Conservation (phyloP, 177 flowering plant genomes). For the Vitis hybrid region DNA sequence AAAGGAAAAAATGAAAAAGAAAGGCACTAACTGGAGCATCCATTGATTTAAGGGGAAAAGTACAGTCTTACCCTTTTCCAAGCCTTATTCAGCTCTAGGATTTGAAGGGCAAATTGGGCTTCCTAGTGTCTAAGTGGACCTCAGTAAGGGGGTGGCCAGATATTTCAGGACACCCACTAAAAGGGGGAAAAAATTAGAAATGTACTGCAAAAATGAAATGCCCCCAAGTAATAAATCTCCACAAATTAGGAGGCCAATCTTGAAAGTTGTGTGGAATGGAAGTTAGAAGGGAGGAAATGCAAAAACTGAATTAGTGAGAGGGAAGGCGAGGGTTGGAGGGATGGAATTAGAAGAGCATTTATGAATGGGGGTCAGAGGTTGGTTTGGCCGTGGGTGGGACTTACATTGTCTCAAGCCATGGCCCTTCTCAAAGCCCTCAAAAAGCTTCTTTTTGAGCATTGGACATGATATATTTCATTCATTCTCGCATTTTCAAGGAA, state of each 20-base stretch:
- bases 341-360: not conserved
- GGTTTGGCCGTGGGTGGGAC: conserved; percentile 4
- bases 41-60: not conserved
- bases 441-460: not conserved
- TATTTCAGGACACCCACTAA: no score
- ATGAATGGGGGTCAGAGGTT: not conserved
- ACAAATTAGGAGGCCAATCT: no score
- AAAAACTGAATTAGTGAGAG: not conserved
- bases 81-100: no score
- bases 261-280: no score
- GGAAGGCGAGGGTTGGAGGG: not conserved
- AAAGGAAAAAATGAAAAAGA: not conserved
- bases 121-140: no score
- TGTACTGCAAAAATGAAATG: no score
- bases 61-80: no score
- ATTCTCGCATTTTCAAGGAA: conserved; percentile 7
- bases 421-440: not conserved
- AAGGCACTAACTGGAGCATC: not conserved
- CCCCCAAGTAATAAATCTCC: no score
- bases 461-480: conserved; percentile 7
- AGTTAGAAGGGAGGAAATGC: not conserved
- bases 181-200: no score
- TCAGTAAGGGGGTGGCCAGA: no score
- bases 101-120: not conserved
- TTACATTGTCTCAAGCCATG: not conserved